phyloP scores from a whole-genome alignment of 768 basidiomycete species.

The Lentinus brumalis region DNA sequence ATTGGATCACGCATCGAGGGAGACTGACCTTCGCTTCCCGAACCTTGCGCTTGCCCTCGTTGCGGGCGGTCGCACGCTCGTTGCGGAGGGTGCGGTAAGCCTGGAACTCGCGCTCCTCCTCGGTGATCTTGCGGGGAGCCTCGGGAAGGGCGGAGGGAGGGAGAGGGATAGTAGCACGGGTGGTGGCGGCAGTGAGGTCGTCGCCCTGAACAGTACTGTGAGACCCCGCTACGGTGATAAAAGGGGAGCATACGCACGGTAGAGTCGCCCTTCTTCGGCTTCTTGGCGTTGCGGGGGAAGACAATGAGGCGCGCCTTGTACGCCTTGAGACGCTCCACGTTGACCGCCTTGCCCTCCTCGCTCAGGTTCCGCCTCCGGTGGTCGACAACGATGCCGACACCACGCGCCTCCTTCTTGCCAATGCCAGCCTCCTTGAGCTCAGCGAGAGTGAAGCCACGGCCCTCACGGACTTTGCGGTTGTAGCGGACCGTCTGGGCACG shows the following conservation, averaged over 20 bases:
- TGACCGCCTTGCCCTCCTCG: constrained; percentile 94
- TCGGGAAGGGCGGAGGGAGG: constrained; percentile 72
- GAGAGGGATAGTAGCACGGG: constrained; percentile 66
- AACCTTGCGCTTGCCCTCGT: constrained; percentile 86
- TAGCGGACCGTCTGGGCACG: constrained; percentile 96
- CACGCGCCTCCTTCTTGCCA: constrained; percentile 88
- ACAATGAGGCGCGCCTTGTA: constrained; percentile 94
- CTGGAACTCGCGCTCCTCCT: constrained; percentile 84
- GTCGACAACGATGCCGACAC: constrained; percentile 94
- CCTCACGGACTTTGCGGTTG: constrained; percentile 96
- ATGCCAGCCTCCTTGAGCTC: constrained; percentile 98
- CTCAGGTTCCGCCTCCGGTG: constrained; percentile 95
- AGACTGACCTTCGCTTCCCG: constrained; percentile 79
- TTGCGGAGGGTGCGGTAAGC: constrained; percentile 89
- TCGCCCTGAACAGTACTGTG: constrained; percentile 58
- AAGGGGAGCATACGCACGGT: constrained; percentile 55
- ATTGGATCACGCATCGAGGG: not conserved
- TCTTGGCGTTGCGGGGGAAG: constrained; percentile 94
- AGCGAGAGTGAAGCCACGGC: constrained; percentile 91
- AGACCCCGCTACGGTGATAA: constrained; percentile 8
- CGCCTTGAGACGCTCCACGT: constrained; percentile 90
- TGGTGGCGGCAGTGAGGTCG: constrained; percentile 77
- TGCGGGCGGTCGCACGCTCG: constrained; percentile 78
- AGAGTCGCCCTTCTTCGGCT: constrained; percentile 95
- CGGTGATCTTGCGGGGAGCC: constrained; percentile 89